Evolutionary conservation across 331 rosid species (phyloP).

Genomic region (Telfairia occidentalis): DNA sequence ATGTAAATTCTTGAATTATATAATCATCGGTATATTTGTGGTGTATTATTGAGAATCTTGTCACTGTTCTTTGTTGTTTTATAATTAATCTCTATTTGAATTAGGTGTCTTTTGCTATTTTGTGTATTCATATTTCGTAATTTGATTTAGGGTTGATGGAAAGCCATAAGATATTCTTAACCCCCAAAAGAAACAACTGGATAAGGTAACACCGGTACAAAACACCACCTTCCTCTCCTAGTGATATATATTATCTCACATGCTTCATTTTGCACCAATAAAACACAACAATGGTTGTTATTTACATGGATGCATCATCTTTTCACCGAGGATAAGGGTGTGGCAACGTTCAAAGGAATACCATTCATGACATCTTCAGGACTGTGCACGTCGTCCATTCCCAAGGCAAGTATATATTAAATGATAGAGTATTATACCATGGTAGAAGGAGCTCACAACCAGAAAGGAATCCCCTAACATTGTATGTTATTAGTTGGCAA

Average conservation of each 20-base stretch:
- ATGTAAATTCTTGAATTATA: not conserved
- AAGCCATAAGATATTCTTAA: constrained; percentile 94
- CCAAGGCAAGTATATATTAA: constrained; percentile 64
- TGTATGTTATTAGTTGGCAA: not conserved
- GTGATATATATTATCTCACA: not conserved
- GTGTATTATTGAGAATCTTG: not conserved
- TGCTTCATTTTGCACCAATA: not conserved
- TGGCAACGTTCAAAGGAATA: constrained; percentile 83
- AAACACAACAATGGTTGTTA: not conserved
- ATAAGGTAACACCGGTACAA: constrained; percentile 85
- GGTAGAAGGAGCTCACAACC: not conserved
- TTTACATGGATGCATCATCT: constrained; percentile 59
- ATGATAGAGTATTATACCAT: constrained; percentile 16
- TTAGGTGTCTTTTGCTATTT: not conserved
- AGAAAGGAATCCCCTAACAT: not conserved
- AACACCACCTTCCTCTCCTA: not conserved
- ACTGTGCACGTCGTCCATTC: constrained; percentile 68
- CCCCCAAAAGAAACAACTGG: constrained; percentile 97
- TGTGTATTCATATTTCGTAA: not conserved
- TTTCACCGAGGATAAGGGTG: constrained; percentile 74
- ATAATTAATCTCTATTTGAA: not conserved
- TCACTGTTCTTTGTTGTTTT: not conserved
- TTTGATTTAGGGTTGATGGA: constrained; percentile 65
- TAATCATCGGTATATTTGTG: not conserved
- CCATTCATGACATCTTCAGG: constrained; percentile 89